Evolutionary conservation across 129 eudicot genomes (phyloP), one percentile per base, ranked within the genome.

Genomic region (Scalesia atractyloides): DNA sequence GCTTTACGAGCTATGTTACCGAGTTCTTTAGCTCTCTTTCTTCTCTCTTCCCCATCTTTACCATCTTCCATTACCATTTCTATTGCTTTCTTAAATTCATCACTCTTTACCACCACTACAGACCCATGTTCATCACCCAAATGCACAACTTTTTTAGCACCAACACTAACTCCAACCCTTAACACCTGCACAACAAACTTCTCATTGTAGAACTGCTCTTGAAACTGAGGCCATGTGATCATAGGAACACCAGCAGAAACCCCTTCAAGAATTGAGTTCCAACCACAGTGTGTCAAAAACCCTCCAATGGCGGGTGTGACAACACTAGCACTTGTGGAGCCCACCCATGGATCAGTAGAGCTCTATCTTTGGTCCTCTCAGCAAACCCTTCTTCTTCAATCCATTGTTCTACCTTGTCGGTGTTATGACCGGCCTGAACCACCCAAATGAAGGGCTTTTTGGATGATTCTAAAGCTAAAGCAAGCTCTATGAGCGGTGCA

Each of bases 401-500:
- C 79, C 79, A 75, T 75, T 66, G 19, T 4, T 75, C 79, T 1
- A 75, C 48, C 44, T 65, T 56, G 9, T 66, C 26, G 1, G 46
- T 67, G 0, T 41, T 66, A 17, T 56, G 41, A n/a, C 33, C 68
- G 0, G 49, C 47, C 39, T 58, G 39, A 66, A 75, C 9, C 16
- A 75, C 73, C 89, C 88, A 81, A 14, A 89, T 68, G 48, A 89
- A 89, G 0, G 91, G 87, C 49, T 30, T 74, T 0, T 80, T 73
- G 2, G 87, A 86, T 3, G 83, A 73, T 69, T 87, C 93, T 36
- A 87, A 70, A 16, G 80, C 89, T 39, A 87, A 74, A 24, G 82
- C 93, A 6, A 87, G 85, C 50, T 89, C 85, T 17, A 70, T 60
- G 5, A 82, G 82, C 62, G 82, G 91, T 12, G 64, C 57, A 43